Percentiles rank a stretch among this genome's conserved stretches.
Conservation (phyloP, 1,284 basidiomycete species). For the Ustilago lituana region DNA sequence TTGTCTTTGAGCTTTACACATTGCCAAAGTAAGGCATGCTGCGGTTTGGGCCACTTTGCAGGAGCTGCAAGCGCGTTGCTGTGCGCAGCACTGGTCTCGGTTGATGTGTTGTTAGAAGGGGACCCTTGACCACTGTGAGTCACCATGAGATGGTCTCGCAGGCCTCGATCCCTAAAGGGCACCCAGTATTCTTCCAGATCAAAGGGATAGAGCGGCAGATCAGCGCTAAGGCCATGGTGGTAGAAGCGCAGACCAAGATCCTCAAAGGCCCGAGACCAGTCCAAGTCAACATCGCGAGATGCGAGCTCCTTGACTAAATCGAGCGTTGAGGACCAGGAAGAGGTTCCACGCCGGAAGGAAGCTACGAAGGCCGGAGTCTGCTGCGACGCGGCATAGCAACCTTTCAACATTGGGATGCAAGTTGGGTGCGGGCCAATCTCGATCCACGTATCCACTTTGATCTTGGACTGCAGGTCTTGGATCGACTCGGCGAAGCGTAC, state of each 20-base stretch:
- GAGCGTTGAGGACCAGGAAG: conserved; percentile 27
- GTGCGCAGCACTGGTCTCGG: neutral
- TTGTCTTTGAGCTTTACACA: conserved; percentile 24
- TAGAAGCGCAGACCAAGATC: conserved; percentile 26
- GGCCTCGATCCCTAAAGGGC: conserved; percentile 40
- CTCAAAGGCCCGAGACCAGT: conserved; percentile 23
- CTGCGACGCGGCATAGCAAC: conserved; percentile 21
- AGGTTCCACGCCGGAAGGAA: conserved; percentile 38
- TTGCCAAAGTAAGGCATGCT: conserved; percentile 20
- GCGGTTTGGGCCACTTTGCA: conserved; percentile 13
- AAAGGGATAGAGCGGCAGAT: conserved; percentile 44
- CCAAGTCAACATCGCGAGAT: conserved; percentile 21
- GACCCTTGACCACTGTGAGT: neutral
- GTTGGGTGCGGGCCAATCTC: conserved; percentile 50
- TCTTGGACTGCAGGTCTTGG: conserved; percentile 15
- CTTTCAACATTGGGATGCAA: conserved; percentile 44
- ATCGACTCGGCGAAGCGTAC: conserved; percentile 43
- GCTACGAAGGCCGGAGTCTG: conserved; percentile 24
- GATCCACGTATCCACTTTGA: conserved; percentile 25
- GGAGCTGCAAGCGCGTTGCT: neutral
- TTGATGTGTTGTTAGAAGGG: neutral
- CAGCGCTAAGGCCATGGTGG: conserved; percentile 16
- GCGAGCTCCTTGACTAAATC: conserved; percentile 30
- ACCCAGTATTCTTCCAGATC: conserved; percentile 47
- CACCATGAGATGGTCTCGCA: conserved; percentile 38